phyloP scores from a whole-genome alignment of 2,329 filamentous ascomycete genomes.

The Lizonia empirigonia region DNA sequence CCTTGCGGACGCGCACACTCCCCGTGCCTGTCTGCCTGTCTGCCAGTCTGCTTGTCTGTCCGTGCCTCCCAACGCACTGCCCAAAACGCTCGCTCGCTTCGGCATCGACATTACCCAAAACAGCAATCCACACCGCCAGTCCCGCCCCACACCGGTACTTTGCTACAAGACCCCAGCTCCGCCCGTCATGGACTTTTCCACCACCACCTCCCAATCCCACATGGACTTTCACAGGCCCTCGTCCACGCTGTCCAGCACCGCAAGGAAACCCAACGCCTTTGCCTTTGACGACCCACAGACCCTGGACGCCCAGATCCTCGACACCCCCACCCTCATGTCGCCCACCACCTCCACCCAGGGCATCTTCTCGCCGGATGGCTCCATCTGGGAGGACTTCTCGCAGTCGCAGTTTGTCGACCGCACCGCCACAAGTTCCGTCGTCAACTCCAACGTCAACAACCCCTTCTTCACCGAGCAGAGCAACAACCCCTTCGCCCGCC shows the following conservation, averaged over 20 bases:
- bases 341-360: conserved; percentile 55
- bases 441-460: conserved; percentile 52
- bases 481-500: conserved; percentile 68
- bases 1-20: conserved; percentile 4
- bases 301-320: conserved; percentile 53
- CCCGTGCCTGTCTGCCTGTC: no score
- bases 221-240: conserved; percentile 49
- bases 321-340: conserved; percentile 54
- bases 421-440: conserved; percentile 45
- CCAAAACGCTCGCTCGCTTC: no score
- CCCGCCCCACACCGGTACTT: conserved; percentile 48
- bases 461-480: conserved; percentile 55
- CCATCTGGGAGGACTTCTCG: conserved; percentile 55
- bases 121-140: conserved; percentile 49
- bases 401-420: conserved; percentile 48
- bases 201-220: conserved; percentile 30
- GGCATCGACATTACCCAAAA: conserved; percentile 40
- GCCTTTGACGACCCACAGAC: conserved; percentile 58
- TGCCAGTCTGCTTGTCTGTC: no score
- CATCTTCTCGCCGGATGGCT: conserved; percentile 59
- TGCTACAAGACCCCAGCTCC: conserved; percentile 41
- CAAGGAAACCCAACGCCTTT: conserved; percentile 47
- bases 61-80: conserved; percentile 12
- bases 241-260: conserved; percentile 43
- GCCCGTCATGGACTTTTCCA: conserved; percentile 46